A percentile compares a stretch with the other conserved stretches of the same genome.
Conservation (phyloP, 2,329 filamentous ascomycete genomes). For the Nemania diffusa region DNA sequence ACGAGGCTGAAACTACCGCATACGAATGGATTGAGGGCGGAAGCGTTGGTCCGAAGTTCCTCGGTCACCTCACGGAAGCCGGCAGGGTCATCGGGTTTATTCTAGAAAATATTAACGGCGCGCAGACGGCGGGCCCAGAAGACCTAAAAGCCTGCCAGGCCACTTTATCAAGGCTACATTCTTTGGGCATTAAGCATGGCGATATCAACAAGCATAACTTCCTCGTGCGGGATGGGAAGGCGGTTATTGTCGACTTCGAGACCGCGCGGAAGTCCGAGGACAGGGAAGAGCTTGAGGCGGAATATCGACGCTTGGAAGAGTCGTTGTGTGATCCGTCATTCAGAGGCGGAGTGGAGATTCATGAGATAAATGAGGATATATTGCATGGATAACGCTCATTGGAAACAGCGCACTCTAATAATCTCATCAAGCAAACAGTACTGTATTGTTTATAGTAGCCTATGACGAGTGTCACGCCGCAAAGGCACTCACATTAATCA, state of each 20-base stretch:
- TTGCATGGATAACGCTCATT: no score
- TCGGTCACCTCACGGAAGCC: conserved; percentile 48
- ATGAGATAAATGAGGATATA: conserved; percentile 1
- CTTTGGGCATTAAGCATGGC: conserved; percentile 50
- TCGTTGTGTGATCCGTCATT: conserved; percentile 18
- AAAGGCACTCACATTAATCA: no score
- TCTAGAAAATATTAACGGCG: conserved; percentile 46
- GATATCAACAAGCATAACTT: conserved; percentile 50
- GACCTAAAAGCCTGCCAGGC: conserved; percentile 47
- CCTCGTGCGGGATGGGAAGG: conserved; percentile 45
- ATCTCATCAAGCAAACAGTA: neutral
- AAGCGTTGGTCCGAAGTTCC: conserved; percentile 40
- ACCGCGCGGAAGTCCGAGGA: conserved; percentile 20
- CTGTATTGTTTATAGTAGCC: no score
- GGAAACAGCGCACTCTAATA: no score
- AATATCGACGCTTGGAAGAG: conserved; percentile 11
- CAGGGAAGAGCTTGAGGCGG: conserved; percentile 21
- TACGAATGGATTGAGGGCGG: conserved; percentile 43
- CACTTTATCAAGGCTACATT: conserved; percentile 48
- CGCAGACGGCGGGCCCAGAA: conserved; percentile 41
- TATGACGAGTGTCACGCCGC: no score
- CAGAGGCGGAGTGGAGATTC: conserved; percentile 16
- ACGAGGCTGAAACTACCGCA: conserved; percentile 41
- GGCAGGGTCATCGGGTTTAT: conserved; percentile 49
- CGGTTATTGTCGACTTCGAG: conserved; percentile 50